Evolutionary conservation across 176 grass and related monocot genomes (phyloP).

Genomic region (Oryza coarctata): DNA sequence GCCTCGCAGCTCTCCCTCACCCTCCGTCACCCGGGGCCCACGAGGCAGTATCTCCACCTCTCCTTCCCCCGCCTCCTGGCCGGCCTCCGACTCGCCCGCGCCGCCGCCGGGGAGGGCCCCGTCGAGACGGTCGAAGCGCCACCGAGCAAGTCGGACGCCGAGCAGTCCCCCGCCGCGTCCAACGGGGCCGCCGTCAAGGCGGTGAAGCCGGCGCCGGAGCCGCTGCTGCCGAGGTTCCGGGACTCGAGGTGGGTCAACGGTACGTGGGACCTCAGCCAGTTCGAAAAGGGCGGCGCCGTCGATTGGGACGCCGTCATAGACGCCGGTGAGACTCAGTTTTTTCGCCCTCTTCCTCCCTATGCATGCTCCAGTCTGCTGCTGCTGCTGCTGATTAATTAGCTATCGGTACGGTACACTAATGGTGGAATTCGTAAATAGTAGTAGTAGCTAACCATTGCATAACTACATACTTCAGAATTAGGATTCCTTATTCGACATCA

Average conservation of each 20-base stretch:
- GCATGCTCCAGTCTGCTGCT: not conserved
- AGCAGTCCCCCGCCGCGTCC: conserved; percentile 29
- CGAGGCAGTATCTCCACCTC: not conserved
- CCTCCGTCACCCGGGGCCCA: not conserved
- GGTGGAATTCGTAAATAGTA: not conserved
- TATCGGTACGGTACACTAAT: not conserved
- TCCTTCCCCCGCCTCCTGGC: conserved; percentile 30
- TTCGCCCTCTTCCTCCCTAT: not conserved
- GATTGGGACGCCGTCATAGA: conserved; percentile 95
- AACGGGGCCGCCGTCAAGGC: conserved; percentile 40
- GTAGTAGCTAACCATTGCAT: not conserved
- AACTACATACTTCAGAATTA: not conserved
- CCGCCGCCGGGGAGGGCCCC: conserved; percentile 36
- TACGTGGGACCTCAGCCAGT: conserved; percentile 81
- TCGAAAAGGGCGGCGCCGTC: conserved; percentile 60
- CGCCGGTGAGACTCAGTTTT: conserved; percentile 50
- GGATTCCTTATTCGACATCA: not conserved
- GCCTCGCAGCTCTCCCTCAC: conserved; percentile 22
- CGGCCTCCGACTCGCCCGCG: conserved; percentile 20
- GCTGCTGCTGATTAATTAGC: not conserved
- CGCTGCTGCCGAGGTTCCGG: conserved; percentile 42
- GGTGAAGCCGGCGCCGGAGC: not conserved
- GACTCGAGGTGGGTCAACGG: conserved; percentile 82
- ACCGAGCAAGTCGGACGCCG: conserved; percentile 18
- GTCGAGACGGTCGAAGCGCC: conserved; percentile 40